Percentiles rank a stretch among this genome's conserved stretches.
phyloP scores from a whole-genome alignment of 1,139 yeast species.

The Magnusiomyces suaveolens region DNA sequence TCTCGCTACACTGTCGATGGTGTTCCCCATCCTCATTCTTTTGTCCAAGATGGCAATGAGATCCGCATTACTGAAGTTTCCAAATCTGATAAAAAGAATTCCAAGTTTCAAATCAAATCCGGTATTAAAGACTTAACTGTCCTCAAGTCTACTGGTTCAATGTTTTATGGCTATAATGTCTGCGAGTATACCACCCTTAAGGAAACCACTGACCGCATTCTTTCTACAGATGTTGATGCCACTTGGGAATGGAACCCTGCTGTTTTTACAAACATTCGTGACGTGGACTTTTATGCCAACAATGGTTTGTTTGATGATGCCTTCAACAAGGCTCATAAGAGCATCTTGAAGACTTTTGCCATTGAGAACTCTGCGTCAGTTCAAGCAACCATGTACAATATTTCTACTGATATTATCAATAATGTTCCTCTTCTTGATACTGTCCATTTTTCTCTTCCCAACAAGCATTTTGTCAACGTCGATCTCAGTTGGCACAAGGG shows the following conservation, averaged over 20 bases:
- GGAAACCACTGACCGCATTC: constrained; percentile 74
- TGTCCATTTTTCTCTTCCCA: constrained; percentile 72
- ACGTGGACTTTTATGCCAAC: constrained; percentile 46
- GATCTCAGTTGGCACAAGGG: constrained; percentile 78
- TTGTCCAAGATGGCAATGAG: constrained; percentile 76
- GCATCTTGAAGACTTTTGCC: constrained; percentile 72
- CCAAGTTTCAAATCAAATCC: constrained; percentile 48
- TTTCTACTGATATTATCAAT: constrained; percentile 63
- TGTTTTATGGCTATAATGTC: constrained; percentile 76
- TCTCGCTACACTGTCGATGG: constrained; percentile 66
- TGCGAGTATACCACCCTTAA: constrained; percentile 83
- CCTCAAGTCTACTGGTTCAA: constrained; percentile 86
- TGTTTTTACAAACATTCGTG: constrained; percentile 42
- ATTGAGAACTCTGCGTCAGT: constrained; percentile 81
- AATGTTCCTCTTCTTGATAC: constrained; percentile 46
- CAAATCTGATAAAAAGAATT: constrained; percentile 32
- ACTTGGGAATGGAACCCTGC: constrained; percentile 57
- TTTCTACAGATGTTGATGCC: constrained; percentile 80
- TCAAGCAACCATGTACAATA: constrained; percentile 93
- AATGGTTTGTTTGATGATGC: constrained; percentile 57
- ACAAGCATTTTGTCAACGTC: constrained; percentile 77
- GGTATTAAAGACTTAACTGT: constrained; percentile 78
- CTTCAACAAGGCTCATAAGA: constrained; percentile 50
- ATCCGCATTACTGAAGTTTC: constrained; percentile 53
- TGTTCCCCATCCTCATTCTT: constrained; percentile 69